A percentile compares a stretch with the other conserved stretches of the same genome.
These are phyloP conservation scores for Trypanosoma cruzi DNA, from an alignment of 208 protist genomes.

Conservation along the genomic window DNA sequence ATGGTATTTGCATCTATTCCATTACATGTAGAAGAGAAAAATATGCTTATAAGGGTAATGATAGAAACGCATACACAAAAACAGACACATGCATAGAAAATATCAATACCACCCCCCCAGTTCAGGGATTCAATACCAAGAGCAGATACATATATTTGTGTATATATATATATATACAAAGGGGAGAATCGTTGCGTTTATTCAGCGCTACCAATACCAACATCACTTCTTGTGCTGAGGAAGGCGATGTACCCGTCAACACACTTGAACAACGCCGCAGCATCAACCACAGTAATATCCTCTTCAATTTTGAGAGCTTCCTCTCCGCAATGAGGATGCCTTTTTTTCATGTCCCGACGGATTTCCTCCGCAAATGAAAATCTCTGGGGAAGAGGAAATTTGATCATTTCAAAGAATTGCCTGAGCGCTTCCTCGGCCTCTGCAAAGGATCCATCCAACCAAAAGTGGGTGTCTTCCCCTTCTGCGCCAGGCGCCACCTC, in stretches of 20 bases:
- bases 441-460: conserved; percentile 65
- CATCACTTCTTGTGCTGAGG: conserved; percentile 71
- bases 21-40: conserved; percentile 13
- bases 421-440: conserved; percentile 39
- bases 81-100: not conserved
- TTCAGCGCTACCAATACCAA: conserved; percentile 21
- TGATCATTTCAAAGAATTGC: conserved; percentile 68
- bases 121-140: too few species aligned
- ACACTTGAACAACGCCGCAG: conserved; percentile 34
- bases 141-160: not conserved
- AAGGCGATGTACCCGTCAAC: conserved; percentile 70
- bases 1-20: too few species aligned
- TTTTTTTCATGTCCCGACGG: conserved; percentile 6
- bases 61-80: not conserved
- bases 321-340: not conserved
- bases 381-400: conserved; percentile 47
- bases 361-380: conserved; percentile 67
- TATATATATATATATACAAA: not conserved
- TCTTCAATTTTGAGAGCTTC: not conserved
- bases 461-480: conserved; percentile 32
- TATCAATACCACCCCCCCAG: not conserved
- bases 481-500: not conserved
- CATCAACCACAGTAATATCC: conserved; percentile 39
- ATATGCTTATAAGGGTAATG: not conserved
- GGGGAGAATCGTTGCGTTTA: conserved; percentile 1